Percentiles rank a stretch among this genome's conserved stretches.
Conservation (phyloP, 768 basidiomycete species). For the Piloderma croceum region DNA sequence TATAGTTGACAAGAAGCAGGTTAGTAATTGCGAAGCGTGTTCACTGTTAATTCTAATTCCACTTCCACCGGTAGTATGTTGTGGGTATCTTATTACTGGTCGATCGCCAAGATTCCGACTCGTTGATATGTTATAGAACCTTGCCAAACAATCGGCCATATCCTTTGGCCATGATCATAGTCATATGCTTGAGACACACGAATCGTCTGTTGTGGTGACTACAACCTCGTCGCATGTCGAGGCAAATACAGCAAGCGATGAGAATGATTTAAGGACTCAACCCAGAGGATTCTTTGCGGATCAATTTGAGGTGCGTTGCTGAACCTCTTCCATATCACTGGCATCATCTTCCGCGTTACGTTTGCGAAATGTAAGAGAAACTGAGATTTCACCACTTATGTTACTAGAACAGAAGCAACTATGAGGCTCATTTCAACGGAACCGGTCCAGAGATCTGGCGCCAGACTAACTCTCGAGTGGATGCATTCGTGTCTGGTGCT, state of each 20-base stretch:
- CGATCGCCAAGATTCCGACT: background rate
- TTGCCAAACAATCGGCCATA: slow-evolving; percentile 74
- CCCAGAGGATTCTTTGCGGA: slow-evolving; percentile 91
- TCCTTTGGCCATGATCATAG: slow-evolving; percentile 49
- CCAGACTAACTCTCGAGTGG: slow-evolving; percentile 76
- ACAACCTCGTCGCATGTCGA: slow-evolving; percentile 42
- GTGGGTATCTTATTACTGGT: slow-evolving; percentile 6
- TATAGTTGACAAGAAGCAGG: slow-evolving; percentile 96
- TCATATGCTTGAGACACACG: slow-evolving; percentile 37
- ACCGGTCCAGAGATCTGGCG: slow-evolving; percentile 96
- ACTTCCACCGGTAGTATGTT: slow-evolving; percentile 9
- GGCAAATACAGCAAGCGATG: slow-evolving; percentile 29
- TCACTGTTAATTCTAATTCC: too few relatives aligned
- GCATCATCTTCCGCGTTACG: too few relatives aligned
- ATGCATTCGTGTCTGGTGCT: slow-evolving; percentile 88
- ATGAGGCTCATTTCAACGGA: slow-evolving; percentile 78
- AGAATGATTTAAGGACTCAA: slow-evolving; percentile 38
- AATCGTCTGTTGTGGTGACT: slow-evolving; percentile 48
- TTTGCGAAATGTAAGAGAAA: too few relatives aligned
- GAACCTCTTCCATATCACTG: too few relatives aligned
- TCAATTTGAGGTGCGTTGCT: slow-evolving; percentile 82
- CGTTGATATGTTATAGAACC: slow-evolving; percentile 50
- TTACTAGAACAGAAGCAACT: slow-evolving; percentile 79
- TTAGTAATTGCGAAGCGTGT: too few relatives aligned
- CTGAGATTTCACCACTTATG: too few relatives aligned